phyloP scores from a whole-genome alignment of 2,329 filamentous ascomycete species.

The Colletotrichum falcatum region DNA sequence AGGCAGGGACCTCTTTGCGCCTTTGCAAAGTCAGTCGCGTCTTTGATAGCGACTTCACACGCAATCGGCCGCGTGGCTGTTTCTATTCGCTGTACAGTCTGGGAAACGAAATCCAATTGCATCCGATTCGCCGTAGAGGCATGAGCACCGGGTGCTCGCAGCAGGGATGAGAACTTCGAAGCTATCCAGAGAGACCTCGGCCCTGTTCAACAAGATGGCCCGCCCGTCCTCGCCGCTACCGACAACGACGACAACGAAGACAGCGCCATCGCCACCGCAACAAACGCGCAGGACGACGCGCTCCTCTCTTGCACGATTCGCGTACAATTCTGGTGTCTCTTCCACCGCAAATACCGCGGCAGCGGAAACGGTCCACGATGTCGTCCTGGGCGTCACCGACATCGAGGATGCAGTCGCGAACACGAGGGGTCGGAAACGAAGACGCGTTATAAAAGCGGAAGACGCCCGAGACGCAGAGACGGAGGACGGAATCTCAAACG shows the following conservation, averaged over 20 bases:
- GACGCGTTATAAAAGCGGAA: slow-evolving; percentile 50
- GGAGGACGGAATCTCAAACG: slow-evolving; percentile 7
- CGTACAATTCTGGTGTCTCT: slow-evolving; percentile 49
- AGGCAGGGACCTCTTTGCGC: not conserved
- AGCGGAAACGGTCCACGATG: slow-evolving; percentile 2
- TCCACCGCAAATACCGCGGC: slow-evolving; percentile 40
- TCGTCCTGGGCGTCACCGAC: slow-evolving; percentile 51
- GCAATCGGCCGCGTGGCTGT: not conserved
- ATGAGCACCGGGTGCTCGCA: not conserved
- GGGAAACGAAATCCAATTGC: too few species aligned
- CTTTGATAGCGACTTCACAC: not conserved
- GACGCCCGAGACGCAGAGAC: slow-evolving; percentile 46
- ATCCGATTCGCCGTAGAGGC: not conserved
- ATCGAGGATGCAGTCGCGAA: slow-evolving; percentile 67
- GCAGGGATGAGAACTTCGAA: slow-evolving; percentile 66
- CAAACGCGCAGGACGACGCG: slow-evolving; percentile 61
- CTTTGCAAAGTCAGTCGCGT: slow-evolving; percentile 20
- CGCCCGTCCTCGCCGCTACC: slow-evolving; percentile 49
- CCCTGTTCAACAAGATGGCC: slow-evolving; percentile 57
- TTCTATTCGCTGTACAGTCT: not conserved
- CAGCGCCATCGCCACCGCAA: slow-evolving; percentile 42
- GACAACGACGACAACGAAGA: not conserved
- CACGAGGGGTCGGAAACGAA: slow-evolving; percentile 58
- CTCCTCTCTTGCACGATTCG: slow-evolving; percentile 62
- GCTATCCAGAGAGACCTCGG: slow-evolving; percentile 69